Evolutionary conservation across 2,329 filamentous ascomycete genomes (phyloP).

Genomic region (Xylaria multiplex): DNA sequence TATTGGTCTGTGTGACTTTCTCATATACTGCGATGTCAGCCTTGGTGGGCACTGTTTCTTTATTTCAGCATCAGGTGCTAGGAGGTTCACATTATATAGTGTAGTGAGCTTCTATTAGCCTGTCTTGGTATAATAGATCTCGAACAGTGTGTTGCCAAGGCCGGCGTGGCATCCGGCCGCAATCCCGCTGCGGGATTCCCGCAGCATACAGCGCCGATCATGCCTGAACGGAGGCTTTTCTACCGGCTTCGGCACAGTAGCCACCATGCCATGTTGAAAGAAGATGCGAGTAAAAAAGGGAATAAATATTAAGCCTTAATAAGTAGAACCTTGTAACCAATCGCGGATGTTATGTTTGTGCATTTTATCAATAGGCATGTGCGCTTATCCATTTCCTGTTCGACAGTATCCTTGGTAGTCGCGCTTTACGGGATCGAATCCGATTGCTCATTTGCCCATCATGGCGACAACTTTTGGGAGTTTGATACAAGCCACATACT

Average conservation of each 20-base stretch:
- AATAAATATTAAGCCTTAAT: background rate
- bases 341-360: background rate
- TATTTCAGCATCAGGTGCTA: no score
- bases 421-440: background rate
- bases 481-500: background rate
- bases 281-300: background rate
- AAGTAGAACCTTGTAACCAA: background rate
- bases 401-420: background rate
- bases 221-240: slow-evolving; percentile 28
- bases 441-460: background rate
- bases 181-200: no score
- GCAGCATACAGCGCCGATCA: slow-evolving; percentile 26
- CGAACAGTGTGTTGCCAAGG: slow-evolving; percentile 14
- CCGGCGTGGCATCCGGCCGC: slow-evolving; percentile 19
- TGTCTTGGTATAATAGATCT: background rate
- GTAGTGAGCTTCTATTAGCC: background rate
- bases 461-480: background rate
- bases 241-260: slow-evolving; percentile 23
- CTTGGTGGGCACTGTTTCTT: no score
- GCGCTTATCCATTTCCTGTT: background rate
- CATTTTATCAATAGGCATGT: background rate
- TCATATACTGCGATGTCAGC: no score
- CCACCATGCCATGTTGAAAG: background rate
- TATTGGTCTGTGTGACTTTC: no score
- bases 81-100: no score